phyloP scores from a whole-genome alignment of 176 grass and related monocot species.

The Dactylis glomerata region DNA sequence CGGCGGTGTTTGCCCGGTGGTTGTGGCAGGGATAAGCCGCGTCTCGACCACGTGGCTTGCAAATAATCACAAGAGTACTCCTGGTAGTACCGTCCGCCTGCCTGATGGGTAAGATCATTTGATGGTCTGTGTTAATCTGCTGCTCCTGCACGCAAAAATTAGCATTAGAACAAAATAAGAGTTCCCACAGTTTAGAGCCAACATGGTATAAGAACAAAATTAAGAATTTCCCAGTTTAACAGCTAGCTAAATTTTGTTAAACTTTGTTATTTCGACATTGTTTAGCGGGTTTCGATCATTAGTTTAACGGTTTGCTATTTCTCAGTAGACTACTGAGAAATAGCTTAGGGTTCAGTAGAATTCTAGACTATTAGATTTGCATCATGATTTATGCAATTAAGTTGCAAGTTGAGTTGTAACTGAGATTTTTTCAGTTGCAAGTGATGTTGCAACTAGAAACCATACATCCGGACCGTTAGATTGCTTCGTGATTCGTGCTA shows the following conservation, averaged over 20 bases:
- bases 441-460: too few relatives aligned
- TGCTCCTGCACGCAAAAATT: not conserved
- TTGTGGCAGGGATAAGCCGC: not conserved
- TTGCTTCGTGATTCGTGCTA: too few relatives aligned
- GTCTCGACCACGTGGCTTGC: not conserved
- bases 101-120: not conserved
- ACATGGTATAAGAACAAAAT: not conserved
- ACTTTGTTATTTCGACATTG: not conserved
- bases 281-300: not conserved
- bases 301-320: too few relatives aligned
- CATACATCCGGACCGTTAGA: too few relatives aligned
- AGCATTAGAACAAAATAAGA: not conserved
- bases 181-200: not conserved
- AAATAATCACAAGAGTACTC: not conserved
- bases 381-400: too few relatives aligned
- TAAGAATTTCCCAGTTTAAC: not conserved
- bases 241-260: not conserved
- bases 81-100: not conserved
- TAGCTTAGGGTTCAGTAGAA: too few relatives aligned
- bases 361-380: too few relatives aligned
- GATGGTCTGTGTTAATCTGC: not conserved
- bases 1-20: not conserved
- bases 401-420: too few relatives aligned
- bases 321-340: too few relatives aligned
- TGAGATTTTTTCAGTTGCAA: too few relatives aligned